Evolutionary conservation across 2,329 filamentous ascomycete genomes (phyloP), one percentile per base, ranked within the genome.

Genomic region (Fusarium sacchari): DNA sequence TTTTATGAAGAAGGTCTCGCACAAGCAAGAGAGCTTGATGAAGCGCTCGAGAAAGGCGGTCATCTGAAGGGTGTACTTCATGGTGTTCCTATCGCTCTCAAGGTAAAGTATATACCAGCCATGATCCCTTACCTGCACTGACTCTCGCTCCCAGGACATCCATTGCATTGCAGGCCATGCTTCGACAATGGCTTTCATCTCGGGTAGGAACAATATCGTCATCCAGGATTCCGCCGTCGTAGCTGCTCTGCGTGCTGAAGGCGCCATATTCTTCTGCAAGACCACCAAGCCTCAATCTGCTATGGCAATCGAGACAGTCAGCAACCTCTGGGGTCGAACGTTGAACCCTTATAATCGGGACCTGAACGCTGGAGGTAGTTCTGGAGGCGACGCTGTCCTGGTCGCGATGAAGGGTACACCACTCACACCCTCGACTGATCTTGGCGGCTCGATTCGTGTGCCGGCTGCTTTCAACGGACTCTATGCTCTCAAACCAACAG

Each of bases 231-330:
- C 60, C 1, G 37, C 43, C 6, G 20, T 60, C 6, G 17, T 63
- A 6, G 60, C 60, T 20, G 36, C 60, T 11, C 14, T 63, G 2
- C 34, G 60, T 17, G 28, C 30, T 13, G 28, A 44, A 0, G 92
- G 92, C 3, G 91, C 91, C 4, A 86, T 94, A 0, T 82, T 92
- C 30, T 90, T 91, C 75, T 87, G 88, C 73, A 93, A 93, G 79
- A 93, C 91, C 2, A 92, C 91, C 65, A 85, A 92, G 20, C 90
- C 91, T 1, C 87, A 89, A 69, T 85, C 84, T 0, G 79, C 88
- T 53, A 83, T 82, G 73, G 82, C 83, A 8, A 76, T 90, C 40
- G 90, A 92, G 74, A 87, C 85, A 5, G 84, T 87, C 42, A 91
- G 90, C 69, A 91, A 93, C 73, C 79, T 91, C 39, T 89, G 88